Evolutionary conservation across 2,329 filamentous ascomycete genomes (phyloP), one percentile per base, ranked within the genome.

Genomic region (Podosphaera fusca): DNA sequence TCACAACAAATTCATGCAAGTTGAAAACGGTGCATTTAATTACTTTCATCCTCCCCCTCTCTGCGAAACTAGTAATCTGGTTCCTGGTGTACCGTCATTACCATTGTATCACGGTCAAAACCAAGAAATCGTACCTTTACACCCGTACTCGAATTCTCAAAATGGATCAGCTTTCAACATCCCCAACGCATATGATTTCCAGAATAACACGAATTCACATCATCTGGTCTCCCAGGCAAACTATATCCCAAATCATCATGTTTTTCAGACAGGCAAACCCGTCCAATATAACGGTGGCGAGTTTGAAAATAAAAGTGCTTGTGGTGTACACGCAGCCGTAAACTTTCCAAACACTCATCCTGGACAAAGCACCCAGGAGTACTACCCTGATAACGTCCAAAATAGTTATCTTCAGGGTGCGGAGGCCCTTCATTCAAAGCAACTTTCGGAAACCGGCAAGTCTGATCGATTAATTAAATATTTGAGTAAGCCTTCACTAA

Each of bases 261-360:
- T 84, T 94, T 67, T 67, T 92, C 35, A 85, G 80, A 60, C 86
- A 90, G 63, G 77, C 74, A 21, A 42, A 4, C n/a, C 38, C 10
- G n/a, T 12, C 2, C 9, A 7, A 4, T 12, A 42, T 12, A 3
- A 42, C n/a, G 10, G 5, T 12, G 10, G 5, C n/a, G 10, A 12
- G n/a, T 7, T 1, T 14, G 38, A 42, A 7, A 80, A 83, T 62
- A 73, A 76, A 54, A 76, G 80, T 55, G 75, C 21, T 21, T 21
- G 80, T 62, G 63, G 75, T 2, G 50, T 55, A 40, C 56, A 49
- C 49, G 47, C 59, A 33, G 46, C 58, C 4, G 60, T 60, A 52
- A 58, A 56, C 36, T 51, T 59, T 30, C 38, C 55, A 33, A 52
- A 54, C 38, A 57, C 55, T 33, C 63, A 42, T 8, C n/a, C n/a